These are phyloP conservation scores for Microsporum ferrugineum DNA, from an alignment of 2,329 filamentous ascomycete species.

Conservation along the genomic window DNA sequence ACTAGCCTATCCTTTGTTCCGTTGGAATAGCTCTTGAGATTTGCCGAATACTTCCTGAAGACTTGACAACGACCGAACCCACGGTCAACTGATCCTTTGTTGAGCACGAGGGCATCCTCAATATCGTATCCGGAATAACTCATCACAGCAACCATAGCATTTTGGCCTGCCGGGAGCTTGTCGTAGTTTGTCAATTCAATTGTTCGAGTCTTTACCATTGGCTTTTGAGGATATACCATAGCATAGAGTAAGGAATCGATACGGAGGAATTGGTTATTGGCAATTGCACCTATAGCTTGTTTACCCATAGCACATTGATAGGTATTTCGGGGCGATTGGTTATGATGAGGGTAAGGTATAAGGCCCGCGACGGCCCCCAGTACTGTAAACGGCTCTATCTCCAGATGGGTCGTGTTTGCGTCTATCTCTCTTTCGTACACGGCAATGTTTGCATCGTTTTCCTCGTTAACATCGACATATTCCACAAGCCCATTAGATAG, in stretches of 20 bases:
- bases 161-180: constrained; percentile 91
- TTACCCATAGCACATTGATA: constrained; percentile 99
- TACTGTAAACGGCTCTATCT: constrained; percentile 96
- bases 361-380: constrained; percentile 89
- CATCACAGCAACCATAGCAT: constrained; percentile 97
- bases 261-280: constrained; percentile 93
- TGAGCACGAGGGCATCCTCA: constrained; percentile 90
- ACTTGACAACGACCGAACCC: constrained; percentile 96
- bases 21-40: constrained; percentile 81
- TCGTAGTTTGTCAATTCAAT: constrained; percentile 96
- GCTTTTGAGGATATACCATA: constrained; percentile 93
- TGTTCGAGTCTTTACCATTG: constrained; percentile 93
- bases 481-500: constrained; percentile 81
- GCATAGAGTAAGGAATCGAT: constrained; percentile 95
- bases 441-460: constrained; percentile 90
- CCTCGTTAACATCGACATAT: constrained; percentile 95
- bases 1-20: constrained; percentile 51
- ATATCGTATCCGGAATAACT: constrained; percentile 99
- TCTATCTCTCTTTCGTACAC: constrained; percentile 78
- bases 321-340: constrained; percentile 95
- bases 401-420: constrained; percentile 76
- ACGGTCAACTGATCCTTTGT: constrained; percentile 89
- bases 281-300: constrained; percentile 96
- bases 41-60: constrained; percentile 85
- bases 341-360: constrained; percentile 97